A percentile compares a stretch with the other conserved stretches of the same genome.
Conservation (phyloP, 257 asterid species). For the Ocimum tenuiflorum region DNA sequence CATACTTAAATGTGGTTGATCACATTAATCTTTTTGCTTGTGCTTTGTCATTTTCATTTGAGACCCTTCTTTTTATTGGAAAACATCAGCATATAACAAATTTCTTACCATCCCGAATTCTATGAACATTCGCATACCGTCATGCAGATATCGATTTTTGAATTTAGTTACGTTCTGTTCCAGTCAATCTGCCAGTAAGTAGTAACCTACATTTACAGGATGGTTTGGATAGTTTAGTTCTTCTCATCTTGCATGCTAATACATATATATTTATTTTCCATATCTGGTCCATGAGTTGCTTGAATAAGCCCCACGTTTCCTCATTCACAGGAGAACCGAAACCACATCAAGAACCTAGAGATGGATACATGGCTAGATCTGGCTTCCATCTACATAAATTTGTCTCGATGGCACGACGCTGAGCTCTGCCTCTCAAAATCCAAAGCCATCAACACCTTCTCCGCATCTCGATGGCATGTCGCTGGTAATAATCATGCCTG, state of each 20-base stretch:
- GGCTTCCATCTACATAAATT: conserved; percentile 67
- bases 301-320: not conserved
- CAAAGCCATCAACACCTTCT: conserved; percentile 40
- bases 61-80: not conserved
- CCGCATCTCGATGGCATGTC: conserved; percentile 68
- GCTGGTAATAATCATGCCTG: conserved; percentile 59
- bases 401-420: conserved; percentile 71
- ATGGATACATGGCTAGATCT: conserved; percentile 77
- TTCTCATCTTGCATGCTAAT: not conserved
- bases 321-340: conserved; percentile 40
- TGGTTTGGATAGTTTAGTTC: not conserved
- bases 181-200: not conserved
- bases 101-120: not conserved
- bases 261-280: not conserved
- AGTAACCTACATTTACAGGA: not conserved
- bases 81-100: not conserved
- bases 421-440: conserved; percentile 75
- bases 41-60: not conserved
- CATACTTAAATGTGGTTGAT: not conserved
- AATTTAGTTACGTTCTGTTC: conserved; percentile 1
- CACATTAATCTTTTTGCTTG: not conserved
- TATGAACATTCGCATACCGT: not conserved
- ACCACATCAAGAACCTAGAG: conserved; percentile 42
- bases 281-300: not conserved
- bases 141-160: not conserved